Base-by-base conservation (phyloP, 805 yeast genomes). In the Spathaspora gorwiae region DNA sequence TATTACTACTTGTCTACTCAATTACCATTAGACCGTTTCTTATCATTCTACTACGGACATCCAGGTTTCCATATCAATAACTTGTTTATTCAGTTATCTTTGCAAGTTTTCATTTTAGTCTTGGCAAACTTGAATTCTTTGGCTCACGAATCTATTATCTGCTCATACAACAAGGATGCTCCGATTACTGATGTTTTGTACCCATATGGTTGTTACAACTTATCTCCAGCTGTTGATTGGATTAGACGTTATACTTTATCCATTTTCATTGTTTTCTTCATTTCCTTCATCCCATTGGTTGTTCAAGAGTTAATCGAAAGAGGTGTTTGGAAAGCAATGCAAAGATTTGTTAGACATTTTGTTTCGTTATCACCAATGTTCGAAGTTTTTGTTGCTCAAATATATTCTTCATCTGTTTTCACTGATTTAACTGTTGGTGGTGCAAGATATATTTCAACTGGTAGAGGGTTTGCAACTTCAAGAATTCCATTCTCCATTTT, bases 41-140 rank as follows among this genome's bases (percentile, higher is more conserved):
- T 86, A 47, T 82, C 92, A 0, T 86, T 87, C 62, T 87, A 81
- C 63, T 87, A 84, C 60, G 95, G 92, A 1, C 95, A 87, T 56
- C 90, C 94, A 1, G 95, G 95, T 15, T 87, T 87, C 68, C 95
- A 87, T 59, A 68, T 86, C 60, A 87, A 87, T 61, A 86, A 87
- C 60, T 80, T 84, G 45, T 82, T 84, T 55, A 85, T 87, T 59
- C 76, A 83, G 50, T 65, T 84, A 27, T 84, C 94, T 1, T 72
- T 70, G 48, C 72, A 70, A 55, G 58, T 63, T 41, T 70, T 86
- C 44, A 76, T 83, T 57, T 66, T 85, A 66, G 80, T 83, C 43
- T 65, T 81, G 57, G 61, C 81, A 15, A 84, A 85, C 64, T 65
- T 85, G 57, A 81, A 84, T 13, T 75, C 87, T 0, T 64, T 87